Evolutionary conservation across 1,284 basidiomycete genomes (phyloP), one percentile per base, ranked within the genome.

Genomic region (Ganoderma meredithae): DNA sequence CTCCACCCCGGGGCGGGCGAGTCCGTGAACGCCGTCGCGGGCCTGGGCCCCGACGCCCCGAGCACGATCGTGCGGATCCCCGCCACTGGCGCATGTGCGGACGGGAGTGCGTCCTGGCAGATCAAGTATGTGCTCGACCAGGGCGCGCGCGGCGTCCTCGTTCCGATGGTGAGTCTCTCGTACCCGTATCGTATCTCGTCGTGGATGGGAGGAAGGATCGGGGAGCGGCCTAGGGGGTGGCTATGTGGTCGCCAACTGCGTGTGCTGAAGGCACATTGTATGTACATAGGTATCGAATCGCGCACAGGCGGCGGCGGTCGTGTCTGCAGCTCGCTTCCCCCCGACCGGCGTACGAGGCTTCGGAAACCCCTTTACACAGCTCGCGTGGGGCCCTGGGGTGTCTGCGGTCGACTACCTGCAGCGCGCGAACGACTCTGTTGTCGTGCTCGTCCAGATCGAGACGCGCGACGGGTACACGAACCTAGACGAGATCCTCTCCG

Each of bases 391-490:
- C 19, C 43, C 66, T 4, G 66, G 60, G 8, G 72, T 86, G n/a
- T 80, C 79, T 3, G 75, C 80, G 0, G 70, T 78, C 1, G 85
- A 90, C 59, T 92, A 92, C 73, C 77, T 90, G 52, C 74, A 78
- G 1, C 77, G 78, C 9, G 90, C 90, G 2, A 91, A 92, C 73
- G 82, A 87, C 0, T 80, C 82, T 49, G 77, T 90, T 19, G 71
- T 89, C 17, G 83, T 92, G 25, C 86, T 91, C 79, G 84, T 89
- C 4, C 90, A 92, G 76, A 90, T 92, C 67, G 90, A 92, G 78
- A 91, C 85, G 6, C 80, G 76, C 62, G 87, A 90, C 62, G 90
- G 82, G 0, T 83, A 91, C 12, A 73, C 85, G 62, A 90, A 92
- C 70, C 79, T 90, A 15, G 82, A 88, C 41, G 84, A 84, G 55